phyloP scores from a whole-genome alignment of 306 rosid genomes.

The Aeschynomene evenia region DNA sequence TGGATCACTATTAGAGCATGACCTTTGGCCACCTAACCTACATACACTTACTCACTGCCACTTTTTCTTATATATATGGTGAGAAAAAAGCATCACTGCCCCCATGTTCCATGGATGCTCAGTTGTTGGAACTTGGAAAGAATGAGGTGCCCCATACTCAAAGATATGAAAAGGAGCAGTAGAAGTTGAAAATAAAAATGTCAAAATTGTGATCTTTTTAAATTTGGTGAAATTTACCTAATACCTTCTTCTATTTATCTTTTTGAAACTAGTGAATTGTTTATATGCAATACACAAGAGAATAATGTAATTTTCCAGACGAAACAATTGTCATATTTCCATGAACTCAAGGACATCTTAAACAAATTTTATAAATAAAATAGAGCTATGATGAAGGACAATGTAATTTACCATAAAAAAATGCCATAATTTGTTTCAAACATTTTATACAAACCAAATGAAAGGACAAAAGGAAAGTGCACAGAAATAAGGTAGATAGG shows the following conservation, averaged over 20 bases:
- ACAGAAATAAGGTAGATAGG: neutral
- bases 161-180: neutral
- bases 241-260: too few relatives aligned
- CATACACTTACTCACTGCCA: neutral
- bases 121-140: conserved; percentile 29
- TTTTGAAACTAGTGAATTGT: too few relatives aligned
- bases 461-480: conserved; percentile 17
- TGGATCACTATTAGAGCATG: neutral
- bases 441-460: neutral
- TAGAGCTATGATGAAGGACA: too few relatives aligned
- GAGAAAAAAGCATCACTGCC: conserved; percentile 10
- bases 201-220: too few relatives aligned
- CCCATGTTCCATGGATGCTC: conserved; percentile 2
- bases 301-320: too few relatives aligned
- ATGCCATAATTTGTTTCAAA: neutral
- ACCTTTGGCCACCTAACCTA: conserved; percentile 23
- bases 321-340: too few relatives aligned
- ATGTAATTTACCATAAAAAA: too few relatives aligned
- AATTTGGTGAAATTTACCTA: too few relatives aligned
- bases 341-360: too few relatives aligned
- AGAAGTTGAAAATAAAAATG: neutral
- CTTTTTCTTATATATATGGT: conserved; percentile 17
- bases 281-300: too few relatives aligned
- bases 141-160: conserved; percentile 11
- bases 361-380: too few relatives aligned